These are phyloP conservation scores for Colletotrichum coccodes DNA, from an alignment of 2,329 filamentous ascomycete species.

Conservation along the genomic window DNA sequence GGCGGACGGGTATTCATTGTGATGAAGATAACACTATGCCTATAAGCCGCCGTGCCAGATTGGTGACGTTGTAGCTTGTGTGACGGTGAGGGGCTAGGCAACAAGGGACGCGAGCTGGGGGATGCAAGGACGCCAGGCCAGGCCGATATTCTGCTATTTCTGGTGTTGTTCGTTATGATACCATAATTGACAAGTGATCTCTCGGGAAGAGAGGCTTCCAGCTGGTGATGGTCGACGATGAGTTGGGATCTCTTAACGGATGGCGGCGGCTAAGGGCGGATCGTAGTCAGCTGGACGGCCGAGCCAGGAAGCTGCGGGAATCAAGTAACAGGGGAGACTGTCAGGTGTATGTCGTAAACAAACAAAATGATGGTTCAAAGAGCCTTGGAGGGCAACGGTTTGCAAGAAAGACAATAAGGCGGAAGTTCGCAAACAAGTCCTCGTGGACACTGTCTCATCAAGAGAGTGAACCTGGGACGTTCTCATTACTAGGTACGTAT, in stretches of 20 bases:
- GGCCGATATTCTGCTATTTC: conserved; percentile 9
- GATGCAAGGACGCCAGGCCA: background rate
- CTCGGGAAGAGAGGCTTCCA: conserved; percentile 1
- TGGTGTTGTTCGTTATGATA: conserved; percentile 12
- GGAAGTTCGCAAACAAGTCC: conserved; percentile 1
- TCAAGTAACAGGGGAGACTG: conserved; percentile 15
- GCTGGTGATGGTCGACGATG: conserved; percentile 10
- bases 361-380: background rate
- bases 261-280: conserved; percentile 3
- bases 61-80: background rate
- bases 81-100: background rate
- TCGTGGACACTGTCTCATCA: conserved; percentile 22
- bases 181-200: conserved; percentile 16
- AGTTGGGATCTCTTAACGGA: background rate
- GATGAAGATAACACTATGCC: background rate
- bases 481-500: conserved; percentile 14
- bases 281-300: conserved; percentile 26
- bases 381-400: background rate
- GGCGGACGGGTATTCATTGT: conserved; percentile 89
- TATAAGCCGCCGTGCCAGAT: conserved; percentile 11
- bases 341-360: conserved; percentile 13
- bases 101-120: background rate
- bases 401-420: background rate
- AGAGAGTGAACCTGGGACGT: background rate
- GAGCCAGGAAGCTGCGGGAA: conserved; percentile 26